Conservation (phyloP, 148 eudicot genomes). For the Vaccinium darrowii region DNA sequence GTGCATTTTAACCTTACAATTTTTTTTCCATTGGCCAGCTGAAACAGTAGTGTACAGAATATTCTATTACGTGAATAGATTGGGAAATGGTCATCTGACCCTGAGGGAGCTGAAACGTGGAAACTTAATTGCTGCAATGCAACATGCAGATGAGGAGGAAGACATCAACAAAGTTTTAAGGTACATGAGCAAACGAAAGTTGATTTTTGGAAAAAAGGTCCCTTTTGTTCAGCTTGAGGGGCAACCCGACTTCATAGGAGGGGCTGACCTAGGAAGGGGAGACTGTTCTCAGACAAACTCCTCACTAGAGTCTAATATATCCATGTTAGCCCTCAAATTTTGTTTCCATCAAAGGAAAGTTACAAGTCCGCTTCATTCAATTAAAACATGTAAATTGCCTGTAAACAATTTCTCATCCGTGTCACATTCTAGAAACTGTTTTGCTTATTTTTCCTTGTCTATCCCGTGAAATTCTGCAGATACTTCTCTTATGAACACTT, state of each 20-base stretch:
- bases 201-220: background rate
- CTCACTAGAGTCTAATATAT: background rate
- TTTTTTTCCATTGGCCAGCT: constrained; percentile 54
- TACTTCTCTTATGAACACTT: constrained; percentile 98
- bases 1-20: constrained; percentile 19
- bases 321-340: background rate
- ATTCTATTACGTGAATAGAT: constrained; percentile 92
- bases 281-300: background rate
- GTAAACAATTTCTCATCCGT: background rate
- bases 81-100: constrained; percentile 83
- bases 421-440: background rate
- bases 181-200: constrained; percentile 31
- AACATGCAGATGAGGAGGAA: constrained; percentile 98
- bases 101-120: constrained; percentile 94
- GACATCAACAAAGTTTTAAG: constrained; percentile 94
- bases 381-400: constrained; percentile 6
- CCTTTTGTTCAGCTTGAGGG: background rate
- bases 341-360: background rate
- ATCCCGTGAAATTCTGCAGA: constrained; percentile 36
- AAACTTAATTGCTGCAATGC: constrained; percentile 86
- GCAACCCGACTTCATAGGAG: background rate
- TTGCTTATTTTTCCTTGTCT: constrained; percentile 5
- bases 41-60: constrained; percentile 98
- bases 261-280: background rate
- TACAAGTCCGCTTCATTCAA: background rate